Evolutionary conservation across 2,329 filamentous ascomycete species (phyloP), one percentile per base, ranked within the genome.

Genomic region (Fusarium beomiforme): DNA sequence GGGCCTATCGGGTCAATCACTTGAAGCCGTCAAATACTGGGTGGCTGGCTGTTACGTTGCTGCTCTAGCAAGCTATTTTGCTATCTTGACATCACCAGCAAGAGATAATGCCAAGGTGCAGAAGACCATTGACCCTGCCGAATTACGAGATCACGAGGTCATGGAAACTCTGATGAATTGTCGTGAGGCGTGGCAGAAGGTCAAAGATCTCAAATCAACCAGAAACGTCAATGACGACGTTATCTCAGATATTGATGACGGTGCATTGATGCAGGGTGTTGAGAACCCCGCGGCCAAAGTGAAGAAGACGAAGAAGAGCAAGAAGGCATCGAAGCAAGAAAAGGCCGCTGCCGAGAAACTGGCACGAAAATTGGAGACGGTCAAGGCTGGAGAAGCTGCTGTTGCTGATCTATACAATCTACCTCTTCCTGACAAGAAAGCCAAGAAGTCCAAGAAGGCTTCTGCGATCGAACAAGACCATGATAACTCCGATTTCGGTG

Each of bases 51-150:
- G 94, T 65, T 98, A 99, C 78, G 85, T 98, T 26, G 94, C 93
- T 44, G 88, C 93, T 2, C 85, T 99, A 73, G 91, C 93, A 51
- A 95, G 97, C 89, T 99, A 99, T 81, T 97, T 99, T 80, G 93
- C 95, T 39, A 88, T 98, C 37, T 84, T 99, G n/a, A 93, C 94
- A 14, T 97, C 94, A 1, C 91, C 93, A 2, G 87, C 91, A 4
- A 86, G 90, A 53, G 89, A 90, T 64, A 83, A 84, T 2, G 82
- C 85, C 37, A 86, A 85, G 11, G 81, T 83, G 0, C 81, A 83
- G 16, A 86, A 90, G 64, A 87, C 93, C 0, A 82, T 97, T 70
- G 87, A 93, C 59, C 92, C 95, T 8, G 85, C 87, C n/a, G 91
- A 97, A 74, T 83, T 99, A 43, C 91, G 93, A 67, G 93, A 97